Percentiles rank a stretch among this genome's conserved stretches.
phyloP scores from a whole-genome alignment of 1,284 basidiomycete species.

The Moesziomyces parantarcticus region DNA sequence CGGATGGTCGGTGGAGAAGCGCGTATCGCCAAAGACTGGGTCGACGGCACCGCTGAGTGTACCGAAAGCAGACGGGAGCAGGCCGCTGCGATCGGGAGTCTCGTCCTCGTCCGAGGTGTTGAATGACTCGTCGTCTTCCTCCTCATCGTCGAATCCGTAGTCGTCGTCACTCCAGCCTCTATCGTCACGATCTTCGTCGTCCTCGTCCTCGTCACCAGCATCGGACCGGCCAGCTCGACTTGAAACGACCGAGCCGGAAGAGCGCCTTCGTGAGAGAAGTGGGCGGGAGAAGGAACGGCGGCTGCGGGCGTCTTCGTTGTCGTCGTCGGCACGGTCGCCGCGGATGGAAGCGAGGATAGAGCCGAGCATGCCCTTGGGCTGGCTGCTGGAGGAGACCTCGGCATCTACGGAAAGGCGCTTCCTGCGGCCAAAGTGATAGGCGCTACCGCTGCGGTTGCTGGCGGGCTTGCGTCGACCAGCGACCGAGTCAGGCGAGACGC shows the following conservation, averaged over 20 bases:
- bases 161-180: slow-evolving; percentile 55
- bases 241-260: slow-evolving; percentile 40
- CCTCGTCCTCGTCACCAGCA: slow-evolving; percentile 42
- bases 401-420: slow-evolving; percentile 35
- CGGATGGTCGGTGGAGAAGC: slow-evolving; percentile 52
- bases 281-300: slow-evolving; percentile 47
- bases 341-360: slow-evolving; percentile 62
- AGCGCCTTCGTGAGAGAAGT: slow-evolving; percentile 45
- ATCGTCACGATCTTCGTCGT: slow-evolving; percentile 22
- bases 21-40: slow-evolving; percentile 63
- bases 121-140: slow-evolving; percentile 43
- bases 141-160: slow-evolving; percentile 47
- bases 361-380: slow-evolving; percentile 59
- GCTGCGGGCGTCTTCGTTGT: slow-evolving; percentile 49
- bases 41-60: slow-evolving; percentile 58
- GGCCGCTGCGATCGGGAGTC: slow-evolving; percentile 41
- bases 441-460: slow-evolving; percentile 52
- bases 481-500: slow-evolving; percentile 44
- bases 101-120: slow-evolving; percentile 60
- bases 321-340: slow-evolving; percentile 50
- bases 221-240: slow-evolving; percentile 34
- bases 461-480: slow-evolving; percentile 37
- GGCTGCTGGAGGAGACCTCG: slow-evolving; percentile 27
- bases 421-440: slow-evolving; percentile 47
- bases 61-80: slow-evolving; percentile 63